These are phyloP conservation scores for Spathaspora boniae DNA, from an alignment of 805 yeast genomes.

Conservation along the genomic window DNA sequence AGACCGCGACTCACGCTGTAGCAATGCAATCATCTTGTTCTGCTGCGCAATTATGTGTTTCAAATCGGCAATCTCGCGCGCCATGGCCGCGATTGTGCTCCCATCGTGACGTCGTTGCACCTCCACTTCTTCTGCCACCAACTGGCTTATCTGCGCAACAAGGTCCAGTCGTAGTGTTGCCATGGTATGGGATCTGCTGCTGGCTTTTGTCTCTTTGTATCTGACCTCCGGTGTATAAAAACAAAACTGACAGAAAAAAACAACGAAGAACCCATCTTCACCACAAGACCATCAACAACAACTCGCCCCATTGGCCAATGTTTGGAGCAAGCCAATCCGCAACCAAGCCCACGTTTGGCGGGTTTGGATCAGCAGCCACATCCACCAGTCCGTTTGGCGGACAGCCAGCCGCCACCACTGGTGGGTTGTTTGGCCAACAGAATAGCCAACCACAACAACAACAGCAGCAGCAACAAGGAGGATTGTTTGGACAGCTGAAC, in stretches of 20 bases:
- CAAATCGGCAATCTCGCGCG: too few species aligned
- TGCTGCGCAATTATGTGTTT: too few species aligned
- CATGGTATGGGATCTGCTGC: too few species aligned
- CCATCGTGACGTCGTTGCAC: too few species aligned
- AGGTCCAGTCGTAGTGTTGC: too few species aligned
- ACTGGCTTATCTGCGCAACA: too few species aligned
- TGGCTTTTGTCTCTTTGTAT: too few species aligned
- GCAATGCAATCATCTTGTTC: too few species aligned
- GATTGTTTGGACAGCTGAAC: conserved; percentile 17
- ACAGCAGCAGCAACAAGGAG: conserved; percentile 6
- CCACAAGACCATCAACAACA: conserved; percentile 4
- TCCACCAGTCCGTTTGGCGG: conserved; percentile 16
- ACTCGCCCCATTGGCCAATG: conserved; percentile 20
- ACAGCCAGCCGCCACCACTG: conserved; percentile 10
- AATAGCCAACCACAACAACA: conserved; percentile 9
- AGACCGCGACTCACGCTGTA: too few species aligned
- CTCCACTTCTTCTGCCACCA: too few species aligned
- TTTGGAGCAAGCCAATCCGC: conserved; percentile 12
- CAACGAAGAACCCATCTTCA: conserved; percentile 1
- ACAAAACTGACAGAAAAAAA: conserved; percentile 1
- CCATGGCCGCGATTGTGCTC: too few species aligned
- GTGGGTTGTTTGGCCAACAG: conserved; percentile 6
- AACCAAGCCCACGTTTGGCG: neutral
- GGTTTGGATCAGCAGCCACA: conserved; percentile 7
- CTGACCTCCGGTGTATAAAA: neutral